Evolutionary conservation across 805 yeast genomes (phyloP).

Genomic region (Metschnikowia borealis): DNA sequence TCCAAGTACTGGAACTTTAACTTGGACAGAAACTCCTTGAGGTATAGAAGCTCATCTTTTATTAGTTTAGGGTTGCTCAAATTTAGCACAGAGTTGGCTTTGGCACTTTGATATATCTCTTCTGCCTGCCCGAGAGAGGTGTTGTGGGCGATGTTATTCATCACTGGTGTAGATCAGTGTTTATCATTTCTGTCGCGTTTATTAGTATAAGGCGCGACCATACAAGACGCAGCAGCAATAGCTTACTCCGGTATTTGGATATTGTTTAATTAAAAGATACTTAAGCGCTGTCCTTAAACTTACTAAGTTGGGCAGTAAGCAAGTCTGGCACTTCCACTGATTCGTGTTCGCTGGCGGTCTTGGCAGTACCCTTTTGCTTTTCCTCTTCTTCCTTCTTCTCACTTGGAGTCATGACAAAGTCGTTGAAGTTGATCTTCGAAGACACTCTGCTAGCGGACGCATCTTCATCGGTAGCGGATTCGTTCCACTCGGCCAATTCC

Average conservation of each 20-base stretch:
- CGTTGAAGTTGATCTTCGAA: conserved; percentile 40
- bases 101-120: conserved; percentile 6
- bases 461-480: conserved; percentile 34
- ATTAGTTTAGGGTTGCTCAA: conserved; percentile 12
- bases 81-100: conserved; percentile 6
- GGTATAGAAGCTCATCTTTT: conserved; percentile 29
- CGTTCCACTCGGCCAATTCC: conserved; percentile 75
- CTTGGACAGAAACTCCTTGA: conserved; percentile 45
- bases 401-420: conserved; percentile 43
- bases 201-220: not conserved
- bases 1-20: conserved; percentile 64
- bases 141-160: conserved; percentile 1
- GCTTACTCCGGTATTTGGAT: not conserved
- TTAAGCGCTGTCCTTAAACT: conserved; percentile 25
- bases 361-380: conserved; percentile 11
- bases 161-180: not conserved
- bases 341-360: conserved; percentile 35
- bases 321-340: conserved; percentile 49
- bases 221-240: not conserved
- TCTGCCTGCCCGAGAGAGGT: conserved; percentile 11
- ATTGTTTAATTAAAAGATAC: not conserved
- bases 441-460: conserved; percentile 21
- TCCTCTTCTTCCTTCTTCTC: conserved; percentile 24
- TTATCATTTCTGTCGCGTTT: not conserved
- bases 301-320: conserved; percentile 41